Conservation (phyloP, 768 basidiomycete species). For the Dendrothele bispora region DNA sequence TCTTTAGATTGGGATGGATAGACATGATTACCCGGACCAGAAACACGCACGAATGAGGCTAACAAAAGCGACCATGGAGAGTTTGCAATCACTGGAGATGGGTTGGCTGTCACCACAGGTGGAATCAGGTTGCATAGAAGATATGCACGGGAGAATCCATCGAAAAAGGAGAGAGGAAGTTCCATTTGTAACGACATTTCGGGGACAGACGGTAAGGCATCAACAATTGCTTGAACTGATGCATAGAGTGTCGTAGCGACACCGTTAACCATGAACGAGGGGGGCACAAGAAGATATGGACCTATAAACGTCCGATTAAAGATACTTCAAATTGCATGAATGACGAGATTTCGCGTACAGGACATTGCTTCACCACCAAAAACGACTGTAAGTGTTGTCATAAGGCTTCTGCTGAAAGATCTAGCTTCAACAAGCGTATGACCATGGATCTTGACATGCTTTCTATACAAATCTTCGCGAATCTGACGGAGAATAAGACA, state of each 20-base stretch:
- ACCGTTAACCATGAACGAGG: slow-evolving; percentile 82
- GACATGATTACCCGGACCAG: neutral
- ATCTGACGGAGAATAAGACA: slow-evolving; percentile 71
- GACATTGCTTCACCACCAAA: slow-evolving; percentile 77
- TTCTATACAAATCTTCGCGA: slow-evolving; percentile 45
- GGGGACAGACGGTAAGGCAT: slow-evolving; percentile 58
- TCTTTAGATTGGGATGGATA: neutral
- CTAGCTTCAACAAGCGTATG: slow-evolving; percentile 40
- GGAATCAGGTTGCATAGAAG: slow-evolving; percentile 80
- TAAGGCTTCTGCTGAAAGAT: slow-evolving; percentile 58
- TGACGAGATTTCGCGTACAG: slow-evolving; percentile 42
- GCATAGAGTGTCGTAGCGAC: slow-evolving; percentile 63
- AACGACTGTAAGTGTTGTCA: slow-evolving; percentile 64
- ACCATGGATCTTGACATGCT: slow-evolving; percentile 44
- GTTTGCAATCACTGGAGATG: slow-evolving; percentile 46
- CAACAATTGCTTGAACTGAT: slow-evolving; percentile 58
- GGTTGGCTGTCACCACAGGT: slow-evolving; percentile 57
- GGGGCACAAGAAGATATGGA: slow-evolving; percentile 61
- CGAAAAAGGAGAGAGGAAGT: slow-evolving; percentile 70
- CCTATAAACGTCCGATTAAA: slow-evolving; percentile 34
- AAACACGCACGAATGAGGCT: slow-evolving; percentile 60
- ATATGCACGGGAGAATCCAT: slow-evolving; percentile 77
- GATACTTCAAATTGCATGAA: slow-evolving; percentile 2
- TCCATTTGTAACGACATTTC: slow-evolving; percentile 55
- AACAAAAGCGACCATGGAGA: slow-evolving; percentile 81